These are phyloP conservation scores for Skeletonema marinoi DNA, from an alignment of 108 stramenopile genomes.

Conservation along the genomic window DNA sequence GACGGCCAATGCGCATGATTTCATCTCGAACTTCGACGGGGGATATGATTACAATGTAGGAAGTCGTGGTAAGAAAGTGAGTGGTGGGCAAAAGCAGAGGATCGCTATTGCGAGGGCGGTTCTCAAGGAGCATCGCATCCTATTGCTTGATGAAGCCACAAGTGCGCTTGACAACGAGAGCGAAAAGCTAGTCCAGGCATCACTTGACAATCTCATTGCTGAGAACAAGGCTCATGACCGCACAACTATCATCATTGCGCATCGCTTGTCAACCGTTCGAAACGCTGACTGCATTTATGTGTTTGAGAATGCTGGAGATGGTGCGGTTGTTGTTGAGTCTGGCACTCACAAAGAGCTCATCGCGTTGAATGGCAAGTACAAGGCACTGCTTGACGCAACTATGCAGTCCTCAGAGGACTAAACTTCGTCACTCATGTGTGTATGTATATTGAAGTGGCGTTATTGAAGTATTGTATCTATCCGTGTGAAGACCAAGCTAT, in stretches of 20 bases:
- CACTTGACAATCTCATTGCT: conserved; percentile 42
- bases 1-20: conserved; percentile 61
- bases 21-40: conserved; percentile 58
- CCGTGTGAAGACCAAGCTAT: too few species aligned
- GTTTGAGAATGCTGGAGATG: conserved; percentile 60
- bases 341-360: conserved; percentile 90
- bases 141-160: conserved; percentile 55
- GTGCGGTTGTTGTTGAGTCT: conserved; percentile 71
- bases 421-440: too few species aligned
- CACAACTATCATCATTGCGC: conserved; percentile 60
- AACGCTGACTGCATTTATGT: conserved; percentile 85
- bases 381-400: conserved; percentile 24
- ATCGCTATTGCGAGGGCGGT: conserved; percentile 76
- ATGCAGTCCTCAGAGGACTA: conserved; percentile 12
- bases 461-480: too few species aligned
- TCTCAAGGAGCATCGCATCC: conserved; percentile 46
- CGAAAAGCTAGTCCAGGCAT: conserved; percentile 46
- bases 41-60: conserved; percentile 64
- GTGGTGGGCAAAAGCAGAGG: conserved; percentile 83
- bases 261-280: conserved; percentile 69
- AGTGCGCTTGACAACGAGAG: conserved; percentile 51
- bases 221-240: conserved; percentile 18
- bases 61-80: conserved; percentile 52
- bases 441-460: too few species aligned
- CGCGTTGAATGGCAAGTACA: conserved; percentile 25